Conservation (phyloP, 129 eudicot species). For the Centella asiatica region DNA sequence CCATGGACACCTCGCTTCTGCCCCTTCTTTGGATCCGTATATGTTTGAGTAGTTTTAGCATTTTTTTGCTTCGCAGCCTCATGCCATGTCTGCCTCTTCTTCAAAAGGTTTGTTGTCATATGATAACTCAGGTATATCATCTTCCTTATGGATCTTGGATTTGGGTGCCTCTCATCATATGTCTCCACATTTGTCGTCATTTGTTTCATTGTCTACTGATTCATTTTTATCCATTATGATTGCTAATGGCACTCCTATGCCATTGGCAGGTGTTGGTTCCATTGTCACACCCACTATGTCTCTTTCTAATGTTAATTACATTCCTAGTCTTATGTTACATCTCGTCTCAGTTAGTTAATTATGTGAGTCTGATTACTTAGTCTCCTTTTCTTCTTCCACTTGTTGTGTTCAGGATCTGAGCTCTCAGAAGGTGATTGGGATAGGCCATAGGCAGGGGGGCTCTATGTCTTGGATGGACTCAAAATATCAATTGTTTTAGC, state of each 20-base stretch:
- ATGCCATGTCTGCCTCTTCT: too few relatives aligned
- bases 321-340: background rate
- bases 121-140: too few relatives aligned
- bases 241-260: constrained; percentile 5
- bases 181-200: background rate
- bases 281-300: background rate
- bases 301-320: background rate
- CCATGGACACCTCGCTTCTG: too few relatives aligned
- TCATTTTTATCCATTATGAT: background rate
- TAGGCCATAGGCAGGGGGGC: constrained; percentile 6
- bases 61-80: too few relatives aligned
- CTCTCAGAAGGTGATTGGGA: background rate
- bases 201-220: background rate
- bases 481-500: background rate
- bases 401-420: background rate
- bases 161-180: constrained; percentile 9
- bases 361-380: background rate
- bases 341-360: constrained; percentile 3
- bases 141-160: too few relatives aligned
- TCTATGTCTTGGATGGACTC: background rate
- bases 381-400: background rate
- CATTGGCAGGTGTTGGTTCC: constrained; percentile 8
- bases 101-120: too few relatives aligned
- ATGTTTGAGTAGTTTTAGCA: too few relatives aligned
- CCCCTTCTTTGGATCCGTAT: too few relatives aligned